A percentile compares a stretch with the other conserved stretches of the same genome.
Evolutionary conservation across 352 stramenopile species (phyloP).

Genomic region (Thalassiosira mediterranea): DNA sequence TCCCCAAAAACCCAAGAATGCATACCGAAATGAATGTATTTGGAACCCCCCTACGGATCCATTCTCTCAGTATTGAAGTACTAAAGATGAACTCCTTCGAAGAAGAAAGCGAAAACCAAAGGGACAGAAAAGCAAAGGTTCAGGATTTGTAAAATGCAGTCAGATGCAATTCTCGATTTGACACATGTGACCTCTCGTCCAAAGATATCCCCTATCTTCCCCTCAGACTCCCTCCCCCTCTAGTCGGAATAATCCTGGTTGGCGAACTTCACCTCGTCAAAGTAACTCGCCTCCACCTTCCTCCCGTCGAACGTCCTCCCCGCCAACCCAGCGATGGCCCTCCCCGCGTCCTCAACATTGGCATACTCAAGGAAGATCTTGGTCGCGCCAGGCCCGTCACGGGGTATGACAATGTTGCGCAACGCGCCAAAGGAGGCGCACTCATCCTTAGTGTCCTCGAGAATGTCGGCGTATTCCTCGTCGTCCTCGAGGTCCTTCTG

Average conservation of each 20-base stretch:
- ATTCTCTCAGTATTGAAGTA: conserved; percentile 1
- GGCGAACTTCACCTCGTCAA: conserved; percentile 75
- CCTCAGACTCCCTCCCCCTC: too few relatives aligned
- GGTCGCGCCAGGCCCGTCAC: conserved; percentile 66
- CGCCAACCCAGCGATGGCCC: conserved; percentile 67
- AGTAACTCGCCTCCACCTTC: conserved; percentile 69
- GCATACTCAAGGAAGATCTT: conserved; percentile 83
- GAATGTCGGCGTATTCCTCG: conserved; percentile 79
- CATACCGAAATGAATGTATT: too few relatives aligned
- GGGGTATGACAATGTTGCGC: conserved; percentile 73
- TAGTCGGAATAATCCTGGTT: conserved; percentile 63
- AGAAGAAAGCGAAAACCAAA: conserved; percentile 5
- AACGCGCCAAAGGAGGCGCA: conserved; percentile 80
- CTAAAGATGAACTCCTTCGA: conserved; percentile 1
- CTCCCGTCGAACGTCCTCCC: conserved; percentile 80
- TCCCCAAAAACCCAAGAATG: conserved; percentile 6
- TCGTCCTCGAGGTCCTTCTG: conserved; percentile 70
- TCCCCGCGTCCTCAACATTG: conserved; percentile 61
- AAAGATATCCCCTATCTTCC: too few relatives aligned
- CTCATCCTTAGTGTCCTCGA: conserved; percentile 81
- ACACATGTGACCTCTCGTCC: too few relatives aligned
- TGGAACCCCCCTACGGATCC: conserved; percentile 6
- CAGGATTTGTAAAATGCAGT: too few relatives aligned
- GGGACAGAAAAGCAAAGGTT: conserved; percentile 1
- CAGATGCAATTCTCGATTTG: too few relatives aligned